Base-by-base conservation (phyloP, 768 basidiomycete genomes). In the Rubroboletus pulcherrimus region DNA sequence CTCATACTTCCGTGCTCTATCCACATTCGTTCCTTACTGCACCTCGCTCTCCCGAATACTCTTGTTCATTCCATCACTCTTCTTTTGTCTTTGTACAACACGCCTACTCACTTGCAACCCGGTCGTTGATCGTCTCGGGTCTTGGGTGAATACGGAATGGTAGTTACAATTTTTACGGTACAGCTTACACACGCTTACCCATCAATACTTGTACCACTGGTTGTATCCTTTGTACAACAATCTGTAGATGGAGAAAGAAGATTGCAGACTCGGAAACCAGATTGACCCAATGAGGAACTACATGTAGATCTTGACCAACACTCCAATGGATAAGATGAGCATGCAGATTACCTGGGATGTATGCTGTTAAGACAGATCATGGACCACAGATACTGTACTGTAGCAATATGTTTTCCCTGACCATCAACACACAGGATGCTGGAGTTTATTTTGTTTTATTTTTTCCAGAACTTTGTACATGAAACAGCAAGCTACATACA, bases 211-310 rank as follows among this genome's bases (percentile, higher is more conserved):
- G 63, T 66, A 68, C 61, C 51, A 56, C 48, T 49, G 33, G 40
- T 55, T 66, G 64, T 63, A 61, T 49, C 33, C 44, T 47, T 53
- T 66, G 64, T 68, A 66, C 45, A 44, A 43, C 50, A 68, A 5
- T 34, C 26, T 63, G 64, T 63, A 59, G n/a, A 60, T 63, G 61
- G 59, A 57, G 31, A 65, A 60, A 35, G 34, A 47, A 48, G 46
- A 5, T 26, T 52, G 37, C 17, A 21, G 17, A 21, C 21, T 21
- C 2, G 21, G 21, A 55, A 38, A 31, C 26, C 9, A 37, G 2
- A 7, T 15, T 21, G n/a, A 24, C 2, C 15, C 21, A 2, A 15
- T 26, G 35, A 7, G 19, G 37, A 24, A 33, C n/a, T 11, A 49
- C 6, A 26, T 26, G 35, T 37, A 11, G 24, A n/a, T 21, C 33